Percentiles rank a stretch among this genome's conserved stretches.
phyloP scores from a whole-genome alignment of 1,284 basidiomycete genomes.

The Marasmius tenuissimus region DNA sequence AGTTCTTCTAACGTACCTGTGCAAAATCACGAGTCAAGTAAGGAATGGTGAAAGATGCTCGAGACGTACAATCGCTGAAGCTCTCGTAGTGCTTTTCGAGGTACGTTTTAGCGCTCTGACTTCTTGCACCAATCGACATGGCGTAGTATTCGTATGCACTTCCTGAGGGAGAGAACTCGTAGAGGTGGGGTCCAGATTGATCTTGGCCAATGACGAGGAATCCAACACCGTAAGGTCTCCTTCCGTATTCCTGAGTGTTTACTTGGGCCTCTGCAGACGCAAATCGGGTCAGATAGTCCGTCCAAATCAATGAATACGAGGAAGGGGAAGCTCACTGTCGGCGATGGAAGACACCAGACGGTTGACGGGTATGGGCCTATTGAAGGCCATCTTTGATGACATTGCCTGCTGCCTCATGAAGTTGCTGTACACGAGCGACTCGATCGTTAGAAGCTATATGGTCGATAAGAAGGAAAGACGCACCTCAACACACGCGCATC shows the following conservation, averaged over 20 bases:
- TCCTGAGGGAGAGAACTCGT: constrained; percentile 97
- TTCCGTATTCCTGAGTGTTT: constrained; percentile 98
- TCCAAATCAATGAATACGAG: background rate
- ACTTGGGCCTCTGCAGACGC: constrained; percentile 85
- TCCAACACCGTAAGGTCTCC: constrained; percentile 97
- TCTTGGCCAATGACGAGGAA: constrained; percentile 98
- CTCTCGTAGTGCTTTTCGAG: constrained; percentile 92
- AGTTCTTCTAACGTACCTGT: constrained; percentile 82
- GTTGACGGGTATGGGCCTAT: constrained; percentile 91
- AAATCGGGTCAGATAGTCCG: constrained; percentile 8
- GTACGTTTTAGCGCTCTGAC: constrained; percentile 98
- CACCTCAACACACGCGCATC: constrained; percentile 97
- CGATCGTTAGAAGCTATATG: background rate
- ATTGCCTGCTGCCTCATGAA: constrained; percentile 99
- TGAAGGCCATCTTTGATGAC: constrained; percentile 92
- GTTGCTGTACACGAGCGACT: constrained; percentile 59
- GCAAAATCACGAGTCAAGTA: constrained; percentile 4
- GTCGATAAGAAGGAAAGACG: constrained; percentile 11
- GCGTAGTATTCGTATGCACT: constrained; percentile 99
- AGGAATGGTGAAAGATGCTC: constrained; percentile 7
- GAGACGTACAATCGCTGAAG: constrained; percentile 77
- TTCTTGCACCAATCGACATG: constrained; percentile 97
- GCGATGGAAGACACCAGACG: constrained; percentile 92
- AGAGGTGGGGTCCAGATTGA: constrained; percentile 93
- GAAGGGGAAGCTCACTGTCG: constrained; percentile 67